These are phyloP conservation scores for Cercospora zeina DNA, from an alignment of 2,329 filamentous ascomycete genomes.

Conservation along the genomic window DNA sequence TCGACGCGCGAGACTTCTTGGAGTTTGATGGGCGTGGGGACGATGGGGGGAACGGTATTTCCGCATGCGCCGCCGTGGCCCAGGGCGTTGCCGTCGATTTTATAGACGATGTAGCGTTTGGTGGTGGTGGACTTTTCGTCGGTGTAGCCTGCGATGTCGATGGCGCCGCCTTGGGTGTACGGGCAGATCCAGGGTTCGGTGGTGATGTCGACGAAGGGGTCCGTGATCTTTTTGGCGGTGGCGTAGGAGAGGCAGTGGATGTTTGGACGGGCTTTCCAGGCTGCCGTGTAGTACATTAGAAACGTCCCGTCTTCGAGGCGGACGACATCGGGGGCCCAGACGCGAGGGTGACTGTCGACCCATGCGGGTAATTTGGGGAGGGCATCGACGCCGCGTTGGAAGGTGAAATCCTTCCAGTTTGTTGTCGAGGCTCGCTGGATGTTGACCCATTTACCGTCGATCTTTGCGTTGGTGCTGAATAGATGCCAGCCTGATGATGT, in stretches of 20 bases:
- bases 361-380: slow-evolving; percentile 56
- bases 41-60: slow-evolving; percentile 39
- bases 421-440: slow-evolving; percentile 44
- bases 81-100: slow-evolving; percentile 43
- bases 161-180: slow-evolving; percentile 37
- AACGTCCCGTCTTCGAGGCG: slow-evolving; percentile 36
- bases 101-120: slow-evolving; percentile 39
- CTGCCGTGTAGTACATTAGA: slow-evolving; percentile 42
- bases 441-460: slow-evolving; percentile 39
- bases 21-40: slow-evolving; percentile 39
- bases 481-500: slow-evolving; percentile 43
- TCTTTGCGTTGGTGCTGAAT: slow-evolving; percentile 43
- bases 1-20: slow-evolving; percentile 37
- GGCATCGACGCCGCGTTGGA: slow-evolving; percentile 49
- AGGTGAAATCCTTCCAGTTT: slow-evolving; percentile 41
- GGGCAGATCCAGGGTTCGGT: slow-evolving; percentile 37
- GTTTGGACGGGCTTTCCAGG: slow-evolving; percentile 26
- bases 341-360: slow-evolving; percentile 50
- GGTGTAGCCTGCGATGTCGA: slow-evolving; percentile 39
- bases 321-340: slow-evolving; percentile 65
- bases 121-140: slow-evolving; percentile 36
- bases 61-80: slow-evolving; percentile 36
- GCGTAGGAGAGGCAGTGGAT: slow-evolving; percentile 42
- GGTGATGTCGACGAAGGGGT: slow-evolving; percentile 35
- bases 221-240: slow-evolving; percentile 30